A percentile compares a stretch with the other conserved stretches of the same genome.
These are phyloP conservation scores for Plasmodium adleri DNA, from an alignment of 169 alveolate species.

Conservation along the genomic window DNA sequence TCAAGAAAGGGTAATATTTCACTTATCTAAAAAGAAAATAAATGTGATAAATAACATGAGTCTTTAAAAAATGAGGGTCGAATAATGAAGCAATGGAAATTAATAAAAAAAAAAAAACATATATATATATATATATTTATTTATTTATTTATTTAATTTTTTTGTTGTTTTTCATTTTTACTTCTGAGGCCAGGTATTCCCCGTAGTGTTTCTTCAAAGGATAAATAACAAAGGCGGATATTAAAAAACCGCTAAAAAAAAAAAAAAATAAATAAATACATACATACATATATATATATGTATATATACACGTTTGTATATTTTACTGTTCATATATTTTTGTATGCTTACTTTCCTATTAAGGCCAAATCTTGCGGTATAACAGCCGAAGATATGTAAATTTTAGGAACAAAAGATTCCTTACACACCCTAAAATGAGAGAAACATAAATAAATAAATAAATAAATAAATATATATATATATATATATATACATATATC, in stretches of 20 bases:
- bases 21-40: slow-evolving; percentile 16
- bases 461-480: not conserved
- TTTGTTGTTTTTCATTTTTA: not conserved
- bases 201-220: slow-evolving; percentile 71
- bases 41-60: not conserved
- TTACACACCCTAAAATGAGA: slow-evolving; percentile 33
- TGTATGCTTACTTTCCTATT: slow-evolving; percentile 58
- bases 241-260: slow-evolving; percentile 62
- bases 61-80: not conserved
- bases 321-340: no score
- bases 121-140: not conserved
- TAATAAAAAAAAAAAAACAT: not conserved
- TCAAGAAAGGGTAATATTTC: slow-evolving; percentile 76
- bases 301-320: no score
- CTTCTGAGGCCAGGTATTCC: slow-evolving; percentile 69
- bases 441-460: not conserved
- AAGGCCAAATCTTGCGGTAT: slow-evolving; percentile 55
- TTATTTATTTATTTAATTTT: not conserved
- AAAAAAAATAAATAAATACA: not conserved
- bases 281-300: not conserved
- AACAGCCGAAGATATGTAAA: slow-evolving; percentile 43
- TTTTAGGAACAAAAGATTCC: slow-evolving; percentile 71
- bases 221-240: slow-evolving; percentile 70
- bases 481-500: not conserved
- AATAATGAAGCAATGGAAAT: not conserved